phyloP scores from a whole-genome alignment of 495 filamentous ascomycete genomes.

The Penicillium turbatum region DNA sequence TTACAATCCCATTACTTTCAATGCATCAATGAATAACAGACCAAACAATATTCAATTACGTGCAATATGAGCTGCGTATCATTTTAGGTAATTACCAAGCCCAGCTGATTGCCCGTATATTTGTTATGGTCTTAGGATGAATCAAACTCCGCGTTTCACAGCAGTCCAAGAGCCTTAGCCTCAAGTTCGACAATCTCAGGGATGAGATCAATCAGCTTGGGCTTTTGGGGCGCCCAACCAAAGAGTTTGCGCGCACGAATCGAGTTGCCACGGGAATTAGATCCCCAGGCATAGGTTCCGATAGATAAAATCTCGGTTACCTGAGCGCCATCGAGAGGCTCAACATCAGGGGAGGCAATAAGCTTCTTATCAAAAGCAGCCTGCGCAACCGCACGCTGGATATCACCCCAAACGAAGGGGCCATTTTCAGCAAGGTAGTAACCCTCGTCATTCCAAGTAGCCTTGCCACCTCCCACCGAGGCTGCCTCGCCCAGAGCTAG shows the following conservation, averaged over 20 bases:
- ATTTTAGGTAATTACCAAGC: no score
- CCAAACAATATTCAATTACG: no score
- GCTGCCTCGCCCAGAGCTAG: constrained; percentile 64
- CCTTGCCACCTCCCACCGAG: constrained; percentile 50
- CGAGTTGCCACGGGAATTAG: constrained; percentile 60
- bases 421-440: constrained; percentile 76
- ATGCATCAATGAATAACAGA: no score
- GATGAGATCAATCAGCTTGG: constrained; percentile 53
- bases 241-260: constrained; percentile 61
- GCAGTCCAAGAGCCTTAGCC: constrained; percentile 57
- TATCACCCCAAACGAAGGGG: constrained; percentile 65
- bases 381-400: constrained; percentile 56
- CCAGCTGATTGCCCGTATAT: not conserved
- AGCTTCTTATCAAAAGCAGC: constrained; percentile 61
- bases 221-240: constrained; percentile 57
- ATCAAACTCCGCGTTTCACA: constrained; percentile 25
- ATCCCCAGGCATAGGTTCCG: constrained; percentile 50
- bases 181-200: constrained; percentile 51
- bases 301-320: constrained; percentile 27
- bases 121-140: not conserved
- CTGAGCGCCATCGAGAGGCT: constrained; percentile 30
- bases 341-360: constrained; percentile 53
- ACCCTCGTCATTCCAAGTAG: constrained; percentile 67
- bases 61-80: no score
- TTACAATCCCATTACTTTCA: no score